Conservation (phyloP, 345 rosid species). For the Lepidium sativum region DNA sequence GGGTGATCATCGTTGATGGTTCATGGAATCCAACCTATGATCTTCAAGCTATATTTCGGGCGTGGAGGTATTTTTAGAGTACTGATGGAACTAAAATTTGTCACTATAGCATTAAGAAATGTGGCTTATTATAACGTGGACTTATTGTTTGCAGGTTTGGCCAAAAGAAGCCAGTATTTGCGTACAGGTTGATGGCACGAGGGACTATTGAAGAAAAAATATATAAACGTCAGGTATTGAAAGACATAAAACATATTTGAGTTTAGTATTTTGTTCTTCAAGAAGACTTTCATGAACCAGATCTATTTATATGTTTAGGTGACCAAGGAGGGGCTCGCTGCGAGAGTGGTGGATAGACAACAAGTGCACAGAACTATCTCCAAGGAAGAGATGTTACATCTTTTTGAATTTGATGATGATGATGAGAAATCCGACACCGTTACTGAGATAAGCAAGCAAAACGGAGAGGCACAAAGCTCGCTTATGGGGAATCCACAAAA, state of each 20-base stretch:
- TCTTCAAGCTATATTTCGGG: slow-evolving; percentile 97
- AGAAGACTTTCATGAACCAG: slow-evolving; percentile 3
- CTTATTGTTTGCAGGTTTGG: slow-evolving; percentile 65
- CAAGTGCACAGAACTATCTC: slow-evolving; percentile 94
- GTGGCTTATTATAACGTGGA: neutral
- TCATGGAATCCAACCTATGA: slow-evolving; percentile 99
- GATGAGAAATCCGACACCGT: slow-evolving; percentile 64
- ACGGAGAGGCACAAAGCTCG: slow-evolving; percentile 25
- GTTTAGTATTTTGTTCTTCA: neutral
- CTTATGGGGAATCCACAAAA: slow-evolving; percentile 38
- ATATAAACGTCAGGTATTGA: slow-evolving; percentile 90
- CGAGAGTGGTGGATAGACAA: slow-evolving; percentile 99
- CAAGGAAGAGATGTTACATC: slow-evolving; percentile 97
- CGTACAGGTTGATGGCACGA: slow-evolving; percentile 91
- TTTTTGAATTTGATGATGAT: slow-evolving; percentile 93
- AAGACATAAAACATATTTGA: neutral
- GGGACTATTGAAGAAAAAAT: slow-evolving; percentile 99
- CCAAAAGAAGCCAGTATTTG: slow-evolving; percentile 94
- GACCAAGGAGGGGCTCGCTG: slow-evolving; percentile 98
- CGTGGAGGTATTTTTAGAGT: slow-evolving; percentile 73
- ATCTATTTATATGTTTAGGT: slow-evolving; percentile 49
- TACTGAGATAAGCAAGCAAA: slow-evolving; percentile 34
- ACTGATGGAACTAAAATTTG: neutral
- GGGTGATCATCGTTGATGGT: slow-evolving; percentile 95
- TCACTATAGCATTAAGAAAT: neutral